phyloP scores from a whole-genome alignment of 2,329 filamentous ascomycete genomes.

The Volutella citrinella region DNA sequence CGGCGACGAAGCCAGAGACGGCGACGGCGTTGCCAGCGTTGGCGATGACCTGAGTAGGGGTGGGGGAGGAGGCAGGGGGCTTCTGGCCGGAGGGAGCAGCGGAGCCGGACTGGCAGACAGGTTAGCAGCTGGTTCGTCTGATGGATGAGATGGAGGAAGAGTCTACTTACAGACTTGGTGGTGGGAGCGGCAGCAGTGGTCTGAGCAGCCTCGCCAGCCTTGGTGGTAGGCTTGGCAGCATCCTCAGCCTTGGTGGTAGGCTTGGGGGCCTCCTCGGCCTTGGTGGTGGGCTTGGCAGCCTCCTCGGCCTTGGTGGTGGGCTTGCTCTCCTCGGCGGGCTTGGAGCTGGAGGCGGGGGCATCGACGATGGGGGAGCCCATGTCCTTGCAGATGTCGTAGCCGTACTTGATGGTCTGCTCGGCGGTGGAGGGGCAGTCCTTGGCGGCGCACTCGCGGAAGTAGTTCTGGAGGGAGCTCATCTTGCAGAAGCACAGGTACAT shows the following conservation, averaged over 20 bases:
- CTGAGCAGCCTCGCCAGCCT: constrained; percentile 2
- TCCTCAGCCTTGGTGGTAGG: constrained; percentile 1
- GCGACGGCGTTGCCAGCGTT: constrained; percentile 3
- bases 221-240: not conserved
- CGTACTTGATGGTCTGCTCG: constrained; percentile 17
- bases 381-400: constrained; percentile 31
- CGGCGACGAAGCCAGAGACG: constrained; percentile 1
- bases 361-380: not conserved
- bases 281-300: not conserved
- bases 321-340: not conserved
- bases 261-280: constrained; percentile 1
- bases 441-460: constrained; percentile 22
- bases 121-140: not conserved
- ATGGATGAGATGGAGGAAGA: too few species aligned
- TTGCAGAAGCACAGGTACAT: constrained; percentile 32
- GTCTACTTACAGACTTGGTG: constrained; percentile 1
- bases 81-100: not conserved
- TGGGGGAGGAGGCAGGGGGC: not conserved
- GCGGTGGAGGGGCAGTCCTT: constrained; percentile 12
- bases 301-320: constrained; percentile 3
- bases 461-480: constrained; percentile 17
- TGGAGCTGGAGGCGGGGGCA: not conserved
- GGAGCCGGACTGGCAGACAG: not conserved
- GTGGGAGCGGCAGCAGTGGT: not conserved
- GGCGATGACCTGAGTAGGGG: not conserved